phyloP scores from a whole-genome alignment of 805 yeast genomes.

The Kodamaea fukazawae region DNA sequence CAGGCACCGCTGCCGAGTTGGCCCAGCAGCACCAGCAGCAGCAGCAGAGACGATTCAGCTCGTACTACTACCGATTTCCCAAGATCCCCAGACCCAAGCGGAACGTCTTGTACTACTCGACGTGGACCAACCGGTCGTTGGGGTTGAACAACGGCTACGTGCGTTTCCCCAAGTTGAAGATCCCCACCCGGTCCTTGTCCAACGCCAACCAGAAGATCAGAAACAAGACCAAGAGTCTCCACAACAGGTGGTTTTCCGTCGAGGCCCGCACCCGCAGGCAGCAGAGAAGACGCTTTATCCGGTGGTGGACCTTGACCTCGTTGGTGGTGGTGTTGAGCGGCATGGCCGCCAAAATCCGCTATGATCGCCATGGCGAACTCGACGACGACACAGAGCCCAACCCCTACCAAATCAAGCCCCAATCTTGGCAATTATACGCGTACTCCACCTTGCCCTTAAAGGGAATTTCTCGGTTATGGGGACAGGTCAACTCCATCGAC shows the following conservation, averaged over 20 bases:
- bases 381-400: constrained; percentile 26
- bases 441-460: constrained; percentile 89
- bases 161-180: constrained; percentile 19
- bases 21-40: constrained; percentile 17
- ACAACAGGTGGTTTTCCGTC: constrained; percentile 39
- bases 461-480: constrained; percentile 93
- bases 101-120: constrained; percentile 49
- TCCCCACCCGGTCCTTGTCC: constrained; percentile 33
- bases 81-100: constrained; percentile 57
- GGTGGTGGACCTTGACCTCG: constrained; percentile 56
- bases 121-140: constrained; percentile 35
- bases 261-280: constrained; percentile 41
- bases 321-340: constrained; percentile 53
- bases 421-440: constrained; percentile 86
- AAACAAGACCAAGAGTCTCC: constrained; percentile 35
- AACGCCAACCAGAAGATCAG: constrained; percentile 36
- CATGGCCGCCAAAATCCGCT: constrained; percentile 46
- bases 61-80: constrained; percentile 45
- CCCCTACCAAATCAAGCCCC: constrained; percentile 53
- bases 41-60: constrained; percentile 19
- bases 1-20: constrained; percentile 32
- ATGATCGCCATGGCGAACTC: constrained; percentile 30
- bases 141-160: constrained; percentile 15
- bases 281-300: constrained; percentile 39
- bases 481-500: constrained; percentile 75